Conservation (phyloP, 306 rosid genomes). For the Gynostemma pentaphyllum region DNA sequence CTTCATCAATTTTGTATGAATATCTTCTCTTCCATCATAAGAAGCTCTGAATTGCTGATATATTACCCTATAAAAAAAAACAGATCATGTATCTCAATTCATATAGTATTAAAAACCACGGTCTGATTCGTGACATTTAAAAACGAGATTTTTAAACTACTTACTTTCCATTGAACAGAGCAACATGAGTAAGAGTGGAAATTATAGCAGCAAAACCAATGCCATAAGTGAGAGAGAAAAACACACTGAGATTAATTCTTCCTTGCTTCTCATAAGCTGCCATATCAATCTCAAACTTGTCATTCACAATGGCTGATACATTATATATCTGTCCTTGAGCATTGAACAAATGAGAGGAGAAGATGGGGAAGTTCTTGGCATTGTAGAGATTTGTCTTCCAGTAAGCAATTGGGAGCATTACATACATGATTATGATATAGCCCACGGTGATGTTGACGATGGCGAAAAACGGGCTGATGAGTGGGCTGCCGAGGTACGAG, state of each 20-base stretch:
- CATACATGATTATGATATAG: conserved; percentile 26
- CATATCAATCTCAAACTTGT: conserved; percentile 44
- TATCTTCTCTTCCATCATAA: conserved; percentile 30
- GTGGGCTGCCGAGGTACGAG: conserved; percentile 41
- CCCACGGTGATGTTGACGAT: conserved; percentile 38
- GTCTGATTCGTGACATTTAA: neutral
- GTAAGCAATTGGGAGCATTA: conserved; percentile 35
- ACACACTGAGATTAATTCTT: conserved; percentile 30
- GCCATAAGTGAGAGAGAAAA: conserved; percentile 44
- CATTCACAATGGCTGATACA: conserved; percentile 36
- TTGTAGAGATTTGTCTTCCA: conserved; percentile 42
- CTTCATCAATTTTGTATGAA: conserved; percentile 61
- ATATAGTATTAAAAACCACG: neutral
- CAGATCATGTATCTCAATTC: neutral
- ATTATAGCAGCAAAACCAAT: conserved; percentile 52
- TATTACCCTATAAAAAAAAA: conserved; percentile 30
- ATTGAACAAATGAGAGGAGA: conserved; percentile 27
- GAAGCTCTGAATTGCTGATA: conserved; percentile 26
- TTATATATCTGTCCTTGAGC: conserved; percentile 30
- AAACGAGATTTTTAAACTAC: too few relatives aligned
- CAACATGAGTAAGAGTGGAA: conserved; percentile 54
- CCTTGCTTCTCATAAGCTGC: conserved; percentile 32
- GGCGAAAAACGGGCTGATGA: conserved; percentile 50
- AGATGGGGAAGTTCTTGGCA: conserved; percentile 52
- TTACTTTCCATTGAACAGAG: conserved; percentile 51